Base-by-base conservation (phyloP, 331 rosid genomes). In the Quercus phellos region DNA sequence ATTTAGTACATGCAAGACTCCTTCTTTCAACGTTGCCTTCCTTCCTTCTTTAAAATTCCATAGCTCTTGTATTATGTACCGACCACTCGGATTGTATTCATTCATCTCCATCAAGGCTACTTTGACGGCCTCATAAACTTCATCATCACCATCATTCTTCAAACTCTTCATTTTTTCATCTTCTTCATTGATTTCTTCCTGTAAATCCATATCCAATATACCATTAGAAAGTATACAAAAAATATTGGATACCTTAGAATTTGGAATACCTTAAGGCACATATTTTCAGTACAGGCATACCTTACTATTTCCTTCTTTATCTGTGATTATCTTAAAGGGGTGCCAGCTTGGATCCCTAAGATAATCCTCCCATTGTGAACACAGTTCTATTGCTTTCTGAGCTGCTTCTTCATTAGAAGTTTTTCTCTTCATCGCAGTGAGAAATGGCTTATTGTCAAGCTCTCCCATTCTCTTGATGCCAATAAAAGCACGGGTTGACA, bases 391-490 rank as follows among this genome's bases (percentile, higher is more conserved):
- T 0, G 94, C 90, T 81, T 86, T 83, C 64, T 5, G 74, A 13
- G 73, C 46, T 1, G 74, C 87, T 72, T 81, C 90, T 22, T 83
- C 81, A 11, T 24, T 74, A 3, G 83, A 9, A 73, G 74, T 83
- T 70, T 83, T 90, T 68, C 66, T 74, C 90, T 81, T 79, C 9
- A 79, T 56, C 63, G 89, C 90, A 24, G 29, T 22, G 29, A 74
- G 3, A 58, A 92, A 90, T 42, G 96, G 90, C 78, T 61, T 85
- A 11, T 1, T 22, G 46, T 86, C 92, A 30, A 94, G 90, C 30
- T 89, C 97, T 8, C 99, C 97, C 93, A 92, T 89, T 89, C 88
- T 86, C 86, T 89, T 94, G 63, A 90, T 88, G 24, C 84, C 77
- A 83, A 92, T 78, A 17, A 14, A 2, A 74, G 82, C 85, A 24